Base-by-base conservation (phyloP, 2,329 filamentous ascomycete genomes). In the Cadophora gregata region DNA sequence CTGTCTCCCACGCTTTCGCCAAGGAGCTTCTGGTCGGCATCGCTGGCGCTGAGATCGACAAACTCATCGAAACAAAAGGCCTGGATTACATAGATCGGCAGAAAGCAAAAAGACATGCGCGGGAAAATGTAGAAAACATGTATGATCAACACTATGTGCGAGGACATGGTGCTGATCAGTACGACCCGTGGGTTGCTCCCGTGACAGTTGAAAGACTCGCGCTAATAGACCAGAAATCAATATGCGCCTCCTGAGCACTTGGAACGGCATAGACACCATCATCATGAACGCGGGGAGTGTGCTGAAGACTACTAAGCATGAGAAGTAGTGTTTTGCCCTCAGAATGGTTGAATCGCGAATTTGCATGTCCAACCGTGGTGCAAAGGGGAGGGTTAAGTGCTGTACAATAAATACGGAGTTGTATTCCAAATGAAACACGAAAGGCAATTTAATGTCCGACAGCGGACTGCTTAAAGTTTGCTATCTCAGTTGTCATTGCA, bases 11-110 rank as follows among this genome's bases (percentile, higher is more conserved):
- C 81, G 81, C 81, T 50, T 90, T 93, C 75, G 92, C 92, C 77
- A 95, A 95, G 83, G 92, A 94, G 81, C 78, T 91, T 53, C 79
- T 95, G 36, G 90, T 86, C 19, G 91, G 88, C 67, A 82, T 94
- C 64, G 91, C 89, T 31, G 91, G 87, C 58, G 90, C 86, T 69
- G 90, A 93, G 80, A 85, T 93, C 75, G 91, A 95, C 82, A 90
- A 89, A 80, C 84, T 94, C 36, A 84, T 86, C 73, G 92, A 91
- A 83, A 88, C 86, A 73, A 90, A 89, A 83, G 88, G 88, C n/a
- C 78, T 88, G 70, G 84, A 90, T 77, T 82, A 81, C 67, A 73
- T 85, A 67, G 86, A 90, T 79, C 78, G 80, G 68, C 82, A 88
- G 77, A 80, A 82, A 77, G 86, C 87, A 66, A 85, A 86, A 77